phyloP scores from a whole-genome alignment of 2,329 filamentous ascomycete species.

The Epichloe amarillans region DNA sequence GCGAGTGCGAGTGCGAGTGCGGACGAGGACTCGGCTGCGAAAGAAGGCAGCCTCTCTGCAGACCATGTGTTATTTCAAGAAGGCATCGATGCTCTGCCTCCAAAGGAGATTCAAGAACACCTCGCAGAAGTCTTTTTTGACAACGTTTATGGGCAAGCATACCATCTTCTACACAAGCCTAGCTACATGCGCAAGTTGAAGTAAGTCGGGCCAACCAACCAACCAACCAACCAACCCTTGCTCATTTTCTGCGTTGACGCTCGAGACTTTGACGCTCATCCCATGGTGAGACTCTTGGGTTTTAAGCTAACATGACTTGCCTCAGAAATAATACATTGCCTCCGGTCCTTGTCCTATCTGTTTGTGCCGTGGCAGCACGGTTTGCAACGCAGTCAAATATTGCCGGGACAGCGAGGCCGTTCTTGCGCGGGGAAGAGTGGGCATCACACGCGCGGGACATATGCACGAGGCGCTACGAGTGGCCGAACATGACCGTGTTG shows the following conservation, averaged over 20 bases:
- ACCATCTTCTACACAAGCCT: slow-evolving; percentile 88
- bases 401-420: slow-evolving; percentile 56
- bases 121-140: slow-evolving; percentile 96
- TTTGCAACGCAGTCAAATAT: slow-evolving; percentile 84
- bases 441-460: slow-evolving; percentile 78
- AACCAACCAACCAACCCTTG: not conserved
- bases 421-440: slow-evolving; percentile 84
- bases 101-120: slow-evolving; percentile 83
- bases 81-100: slow-evolving; percentile 68
- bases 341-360: slow-evolving; percentile 81
- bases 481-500: slow-evolving; percentile 89
- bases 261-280: not conserved
- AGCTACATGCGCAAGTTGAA: slow-evolving; percentile 85
- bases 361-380: slow-evolving; percentile 88
- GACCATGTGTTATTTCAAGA: slow-evolving; percentile 69
- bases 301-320: slow-evolving; percentile 5
- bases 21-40: slow-evolving; percentile 29
- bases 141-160: slow-evolving; percentile 87
- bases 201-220: slow-evolving; percentile 27
- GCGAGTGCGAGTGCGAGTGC: slow-evolving; percentile 16
- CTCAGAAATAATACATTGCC: slow-evolving; percentile 49
- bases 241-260: not conserved
- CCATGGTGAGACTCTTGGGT: not conserved
- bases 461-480: slow-evolving; percentile 75
- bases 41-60: slow-evolving; percentile 51